A percentile compares a stretch with the other conserved stretches of the same genome.
Conservation (phyloP, 768 basidiomycete genomes). For the Coprinopsis strossmayeri region DNA sequence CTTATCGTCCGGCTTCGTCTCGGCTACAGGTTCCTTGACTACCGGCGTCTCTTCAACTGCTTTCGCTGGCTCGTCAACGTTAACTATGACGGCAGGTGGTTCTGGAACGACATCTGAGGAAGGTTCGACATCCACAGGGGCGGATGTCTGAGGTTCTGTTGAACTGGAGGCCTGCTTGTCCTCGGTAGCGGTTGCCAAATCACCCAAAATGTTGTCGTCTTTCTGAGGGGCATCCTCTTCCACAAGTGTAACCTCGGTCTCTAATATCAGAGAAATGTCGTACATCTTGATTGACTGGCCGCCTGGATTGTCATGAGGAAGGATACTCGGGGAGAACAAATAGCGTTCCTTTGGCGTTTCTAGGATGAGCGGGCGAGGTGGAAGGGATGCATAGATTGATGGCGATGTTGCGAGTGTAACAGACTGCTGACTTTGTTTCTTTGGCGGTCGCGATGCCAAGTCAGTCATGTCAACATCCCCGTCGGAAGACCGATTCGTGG, state of each 20-base stretch:
- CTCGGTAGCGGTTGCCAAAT: conserved; percentile 10
- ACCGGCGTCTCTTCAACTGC: background rate
- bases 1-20: background rate
- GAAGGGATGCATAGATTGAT: conserved; percentile 8
- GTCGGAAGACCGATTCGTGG: background rate
- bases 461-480: background rate
- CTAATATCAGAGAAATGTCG: conserved; percentile 33
- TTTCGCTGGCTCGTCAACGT: background rate
- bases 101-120: background rate
- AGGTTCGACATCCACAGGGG: conserved; percentile 3
- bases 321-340: conserved; percentile 26
- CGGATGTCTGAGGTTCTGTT: conserved; percentile 1
- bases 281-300: conserved; percentile 19
- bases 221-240: conserved; percentile 14
- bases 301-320: conserved; percentile 7
- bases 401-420: background rate
- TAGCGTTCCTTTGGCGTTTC: conserved; percentile 37
- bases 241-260: conserved; percentile 23
- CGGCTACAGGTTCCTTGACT: background rate
- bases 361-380: conserved; percentile 26
- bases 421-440: background rate
- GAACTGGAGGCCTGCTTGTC: no score
- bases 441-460: background rate
- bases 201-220: conserved; percentile 6
- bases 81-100: background rate